Conservation (phyloP, 495 filamentous ascomycete species). For the Glonium stellatum region DNA sequence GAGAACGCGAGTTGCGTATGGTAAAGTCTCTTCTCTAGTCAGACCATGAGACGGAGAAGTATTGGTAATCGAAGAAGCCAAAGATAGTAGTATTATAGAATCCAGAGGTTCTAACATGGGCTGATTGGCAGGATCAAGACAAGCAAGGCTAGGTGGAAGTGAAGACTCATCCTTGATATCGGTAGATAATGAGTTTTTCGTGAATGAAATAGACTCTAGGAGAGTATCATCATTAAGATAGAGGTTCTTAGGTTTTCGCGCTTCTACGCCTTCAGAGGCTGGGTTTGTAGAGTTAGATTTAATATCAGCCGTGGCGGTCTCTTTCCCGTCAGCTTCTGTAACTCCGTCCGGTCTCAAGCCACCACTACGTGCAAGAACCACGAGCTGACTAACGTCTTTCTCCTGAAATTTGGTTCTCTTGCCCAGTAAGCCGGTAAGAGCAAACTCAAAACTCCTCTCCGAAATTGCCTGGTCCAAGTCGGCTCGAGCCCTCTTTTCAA, state of each 20-base stretch:
- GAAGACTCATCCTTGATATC: slow-evolving; percentile 43
- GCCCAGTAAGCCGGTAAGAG: slow-evolving; percentile 75
- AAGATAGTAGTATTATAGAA: slow-evolving; percentile 71
- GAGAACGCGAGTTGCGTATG: slow-evolving; percentile 83
- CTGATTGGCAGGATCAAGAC: slow-evolving; percentile 69
- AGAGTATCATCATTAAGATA: slow-evolving; percentile 89
- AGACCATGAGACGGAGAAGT: slow-evolving; percentile 74
- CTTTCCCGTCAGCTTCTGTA: neutral
- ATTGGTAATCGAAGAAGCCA: slow-evolving; percentile 83
- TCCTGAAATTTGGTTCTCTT: slow-evolving; percentile 92
- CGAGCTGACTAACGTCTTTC: slow-evolving; percentile 79
- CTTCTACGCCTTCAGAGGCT: neutral
- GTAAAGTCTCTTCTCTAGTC: slow-evolving; percentile 85
- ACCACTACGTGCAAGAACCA: slow-evolving; percentile 78
- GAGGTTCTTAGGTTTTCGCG: slow-evolving; percentile 54
- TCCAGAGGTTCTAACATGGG: slow-evolving; percentile 78
- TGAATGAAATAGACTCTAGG: slow-evolving; percentile 77
- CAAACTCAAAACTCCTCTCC: slow-evolving; percentile 67
- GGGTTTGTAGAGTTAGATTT: slow-evolving; percentile 4
- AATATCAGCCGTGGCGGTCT: neutral
- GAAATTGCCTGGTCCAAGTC: slow-evolving; percentile 61
- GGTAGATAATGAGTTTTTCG: slow-evolving; percentile 40
- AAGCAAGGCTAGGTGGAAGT: slow-evolving; percentile 53
- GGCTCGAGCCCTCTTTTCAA: slow-evolving; percentile 65
- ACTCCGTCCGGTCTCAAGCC: slow-evolving; percentile 19